Evolutionary conservation across 73 alveolate species (phyloP), one percentile per base, ranked within the genome.

Genomic region (Urostyla sp.): DNA sequence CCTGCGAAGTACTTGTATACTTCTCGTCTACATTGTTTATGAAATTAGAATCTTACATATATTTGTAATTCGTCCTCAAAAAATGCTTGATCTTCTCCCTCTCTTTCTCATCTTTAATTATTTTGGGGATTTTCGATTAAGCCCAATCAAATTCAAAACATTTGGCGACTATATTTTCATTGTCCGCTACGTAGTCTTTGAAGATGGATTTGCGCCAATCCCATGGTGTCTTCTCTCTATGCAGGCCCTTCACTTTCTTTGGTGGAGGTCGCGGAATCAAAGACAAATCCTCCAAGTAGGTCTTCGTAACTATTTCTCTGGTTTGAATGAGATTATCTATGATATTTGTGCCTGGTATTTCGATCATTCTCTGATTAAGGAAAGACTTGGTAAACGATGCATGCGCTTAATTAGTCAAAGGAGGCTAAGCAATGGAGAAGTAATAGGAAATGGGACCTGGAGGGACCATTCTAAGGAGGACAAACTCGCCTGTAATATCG

Each of bases 131-230:
- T 38, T 87, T 86, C 40, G 92, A 80, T 72, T 82, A 30, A 13
- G 24, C 46, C 98, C 98, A 94, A 66, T 94, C 98, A 80, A 67
- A 94, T 53, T 94, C 98, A 89, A 94, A 94, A 67, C 98, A 94
- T 37, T 88, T 59, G 18, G 51, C 73, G 3, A 90, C 37, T 34
- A 91, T 36, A 7, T 67, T 89, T 20, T 84, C 94, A 67, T 89
- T 67, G 67, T 91, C 97, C 26, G 84, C 75, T 30, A 30, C 46
- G 60, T 67, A 91, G 55, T 86, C 90, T 45, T 78, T 89, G 60
- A 91, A 91, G 26, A 89, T 85, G 0, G 94, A 81, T 51, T 88
- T 84, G 34, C 84, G 88, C 18, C 82, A 77, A 40, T 78, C 75
- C 94, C 94, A 88, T 8, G 79, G 85, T 0, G 79, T 75, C 46